Percentiles rank a stretch among this genome's conserved stretches.
phyloP scores from a whole-genome alignment of 352 stramenopile genomes.

The Phytophthora pinifolia region DNA sequence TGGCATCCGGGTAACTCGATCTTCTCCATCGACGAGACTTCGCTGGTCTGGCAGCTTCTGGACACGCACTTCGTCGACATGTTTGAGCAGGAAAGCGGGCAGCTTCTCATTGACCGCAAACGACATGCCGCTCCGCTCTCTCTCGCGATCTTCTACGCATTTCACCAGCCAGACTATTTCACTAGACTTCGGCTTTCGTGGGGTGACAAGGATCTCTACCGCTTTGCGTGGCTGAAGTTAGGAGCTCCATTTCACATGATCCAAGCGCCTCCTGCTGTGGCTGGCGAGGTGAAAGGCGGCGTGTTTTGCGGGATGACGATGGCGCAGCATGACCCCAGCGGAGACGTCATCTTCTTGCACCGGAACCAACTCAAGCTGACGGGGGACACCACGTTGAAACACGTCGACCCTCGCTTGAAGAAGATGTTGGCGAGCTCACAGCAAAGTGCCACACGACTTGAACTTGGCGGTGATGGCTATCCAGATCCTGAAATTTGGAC shows the following conservation, averaged over 20 bases:
- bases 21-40: conserved; percentile 23
- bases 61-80: conserved; percentile 50
- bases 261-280: conserved; percentile 34
- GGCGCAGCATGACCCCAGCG: conserved; percentile 36
- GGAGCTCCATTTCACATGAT: conserved; percentile 56
- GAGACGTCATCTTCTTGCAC: conserved; percentile 48
- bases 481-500: conserved; percentile 58
- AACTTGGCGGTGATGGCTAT: conserved; percentile 7
- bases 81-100: conserved; percentile 68
- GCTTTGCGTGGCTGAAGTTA: conserved; percentile 55
- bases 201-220: conserved; percentile 65
- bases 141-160: conserved; percentile 40
- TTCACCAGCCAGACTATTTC: conserved; percentile 42
- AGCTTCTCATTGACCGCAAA: conserved; percentile 46
- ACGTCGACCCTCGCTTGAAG: conserved; percentile 17
- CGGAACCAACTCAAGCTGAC: conserved; percentile 52
- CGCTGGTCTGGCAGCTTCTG: conserved; percentile 44
- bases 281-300: conserved; percentile 25
- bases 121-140: conserved; percentile 32
- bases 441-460: neutral
- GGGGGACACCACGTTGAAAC: neutral
- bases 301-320: conserved; percentile 58
- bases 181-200: conserved; percentile 35
- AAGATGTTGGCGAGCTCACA: neutral
- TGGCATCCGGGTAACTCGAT: conserved; percentile 27